phyloP scores from a whole-genome alignment of 2,329 filamentous ascomycete genomes.

The Talaromyces sp. region DNA sequence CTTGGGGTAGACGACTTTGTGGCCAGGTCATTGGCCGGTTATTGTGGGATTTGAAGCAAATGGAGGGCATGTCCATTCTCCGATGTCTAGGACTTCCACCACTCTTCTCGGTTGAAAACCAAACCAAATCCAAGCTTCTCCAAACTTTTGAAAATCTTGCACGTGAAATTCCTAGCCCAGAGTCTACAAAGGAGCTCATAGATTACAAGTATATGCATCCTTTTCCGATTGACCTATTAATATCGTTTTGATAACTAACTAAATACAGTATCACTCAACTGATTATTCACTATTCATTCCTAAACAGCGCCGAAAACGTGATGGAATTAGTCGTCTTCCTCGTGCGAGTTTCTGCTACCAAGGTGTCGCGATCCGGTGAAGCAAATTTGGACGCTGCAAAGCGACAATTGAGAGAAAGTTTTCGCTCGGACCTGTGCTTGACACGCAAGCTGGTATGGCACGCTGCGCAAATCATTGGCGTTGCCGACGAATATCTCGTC shows the following conservation, averaged over 20 bases:
- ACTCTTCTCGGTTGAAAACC: background rate
- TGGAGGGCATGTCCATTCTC: slow-evolving; percentile 5
- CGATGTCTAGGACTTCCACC: slow-evolving; percentile 2
- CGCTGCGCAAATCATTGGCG: slow-evolving; percentile 4
- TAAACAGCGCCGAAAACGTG: slow-evolving; percentile 6
- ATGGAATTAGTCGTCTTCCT: slow-evolving; percentile 7
- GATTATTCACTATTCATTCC: slow-evolving; percentile 5
- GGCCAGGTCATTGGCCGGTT: slow-evolving; percentile 6
- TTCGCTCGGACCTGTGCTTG: background rate
- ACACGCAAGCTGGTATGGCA: slow-evolving; percentile 7
- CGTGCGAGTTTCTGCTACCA: slow-evolving; percentile 2
- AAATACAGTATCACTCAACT: slow-evolving; percentile 1
- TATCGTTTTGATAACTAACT: background rate
- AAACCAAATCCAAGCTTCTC: background rate
- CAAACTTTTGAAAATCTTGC: slow-evolving; percentile 5
- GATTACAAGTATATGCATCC: slow-evolving; percentile 1
- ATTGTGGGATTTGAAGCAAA: slow-evolving; percentile 5
- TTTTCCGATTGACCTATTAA: background rate
- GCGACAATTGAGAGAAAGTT: background rate
- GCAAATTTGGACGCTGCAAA: slow-evolving; percentile 1
- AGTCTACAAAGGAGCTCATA: slow-evolving; percentile 7
- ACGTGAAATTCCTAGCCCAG: background rate
- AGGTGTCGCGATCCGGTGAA: background rate
- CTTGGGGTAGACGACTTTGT: slow-evolving; percentile 6
- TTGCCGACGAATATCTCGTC: slow-evolving; percentile 6